A percentile compares a stretch with the other conserved stretches of the same genome.
phyloP scores from a whole-genome alignment of 179 eudicot species.

The Drosera spatulata region DNA sequence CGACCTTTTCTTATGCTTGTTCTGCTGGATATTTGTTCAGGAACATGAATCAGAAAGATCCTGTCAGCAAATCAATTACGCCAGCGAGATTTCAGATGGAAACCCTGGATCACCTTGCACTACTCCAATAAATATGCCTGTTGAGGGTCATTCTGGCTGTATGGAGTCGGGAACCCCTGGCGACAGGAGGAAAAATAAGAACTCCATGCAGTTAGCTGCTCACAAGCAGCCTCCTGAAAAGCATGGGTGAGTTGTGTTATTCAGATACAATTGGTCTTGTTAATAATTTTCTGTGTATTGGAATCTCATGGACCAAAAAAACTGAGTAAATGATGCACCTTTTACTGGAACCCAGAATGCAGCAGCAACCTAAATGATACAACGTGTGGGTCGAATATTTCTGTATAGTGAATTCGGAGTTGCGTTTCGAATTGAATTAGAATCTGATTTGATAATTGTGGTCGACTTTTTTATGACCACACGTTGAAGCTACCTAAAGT shows the following conservation, averaged over 20 bases:
- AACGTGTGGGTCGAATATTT: neutral
- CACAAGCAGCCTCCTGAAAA: slow-evolving; percentile 75
- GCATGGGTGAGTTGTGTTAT: slow-evolving; percentile 50
- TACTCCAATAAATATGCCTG: slow-evolving; percentile 19
- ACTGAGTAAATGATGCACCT: too few species aligned
- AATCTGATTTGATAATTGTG: too few species aligned
- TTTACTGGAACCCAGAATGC: neutral
- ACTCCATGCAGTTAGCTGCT: slow-evolving; percentile 45
- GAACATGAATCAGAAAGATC: slow-evolving; percentile 62
- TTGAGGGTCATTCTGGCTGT: slow-evolving; percentile 25
- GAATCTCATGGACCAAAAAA: neutral
- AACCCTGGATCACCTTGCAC: slow-evolving; percentile 24
- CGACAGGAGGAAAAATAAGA: slow-evolving; percentile 51
- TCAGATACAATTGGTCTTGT: neutral
- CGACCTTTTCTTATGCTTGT: too few species aligned
- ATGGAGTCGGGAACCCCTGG: slow-evolving; percentile 39
- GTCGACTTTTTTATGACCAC: too few species aligned
- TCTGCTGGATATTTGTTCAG: slow-evolving; percentile 16
- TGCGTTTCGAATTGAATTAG: too few species aligned
- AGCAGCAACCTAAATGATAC: neutral
- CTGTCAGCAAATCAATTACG: slow-evolving; percentile 29
- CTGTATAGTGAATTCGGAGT: neutral
- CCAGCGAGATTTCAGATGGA: slow-evolving; percentile 38
- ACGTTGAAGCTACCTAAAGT: too few species aligned
- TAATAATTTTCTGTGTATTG: neutral